Conservation (phyloP, 805 yeast genomes). For the Saturnispora mendoncae region DNA sequence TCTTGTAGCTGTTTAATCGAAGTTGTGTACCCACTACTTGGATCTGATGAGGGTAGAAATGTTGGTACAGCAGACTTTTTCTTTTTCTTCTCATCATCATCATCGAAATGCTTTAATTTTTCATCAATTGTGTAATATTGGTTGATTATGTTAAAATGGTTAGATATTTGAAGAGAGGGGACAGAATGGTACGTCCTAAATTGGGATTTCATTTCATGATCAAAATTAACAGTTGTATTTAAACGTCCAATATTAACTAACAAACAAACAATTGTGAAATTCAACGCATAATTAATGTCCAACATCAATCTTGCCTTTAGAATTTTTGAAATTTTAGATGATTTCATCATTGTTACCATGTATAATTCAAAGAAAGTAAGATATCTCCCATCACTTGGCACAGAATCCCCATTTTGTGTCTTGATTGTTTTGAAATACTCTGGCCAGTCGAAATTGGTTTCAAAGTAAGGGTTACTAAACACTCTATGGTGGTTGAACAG, state of each 20-base stretch:
- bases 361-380: conserved; percentile 80
- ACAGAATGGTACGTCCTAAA: conserved; percentile 89
- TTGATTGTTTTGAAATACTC: conserved; percentile 22
- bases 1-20: conserved; percentile 73
- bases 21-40: background rate
- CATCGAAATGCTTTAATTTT: conserved; percentile 14
- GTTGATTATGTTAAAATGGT: conserved; percentile 30
- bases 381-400: conserved; percentile 30
- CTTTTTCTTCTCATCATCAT: conserved; percentile 14
- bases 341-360: conserved; percentile 70
- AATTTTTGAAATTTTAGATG: conserved; percentile 74
- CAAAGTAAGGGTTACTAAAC: conserved; percentile 54
- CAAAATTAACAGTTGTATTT: conserved; percentile 92
- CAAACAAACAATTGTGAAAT: conserved; percentile 42
- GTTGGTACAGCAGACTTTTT: conserved; percentile 3
- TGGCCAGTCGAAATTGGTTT: conserved; percentile 32
- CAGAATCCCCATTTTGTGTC: conserved; percentile 20
- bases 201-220: conserved; percentile 91
- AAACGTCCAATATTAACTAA: conserved; percentile 87
- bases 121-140: conserved; percentile 21
- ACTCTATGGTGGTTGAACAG: conserved; percentile 57
- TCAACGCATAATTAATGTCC: conserved; percentile 30
- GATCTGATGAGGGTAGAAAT: background rate
- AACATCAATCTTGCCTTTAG: conserved; percentile 76
- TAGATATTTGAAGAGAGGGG: conserved; percentile 74